Evolutionary conservation across 2,329 filamentous ascomycete species (phyloP), one percentile per base, ranked within the genome.

Genomic region (Penicillium occitanis): DNA sequence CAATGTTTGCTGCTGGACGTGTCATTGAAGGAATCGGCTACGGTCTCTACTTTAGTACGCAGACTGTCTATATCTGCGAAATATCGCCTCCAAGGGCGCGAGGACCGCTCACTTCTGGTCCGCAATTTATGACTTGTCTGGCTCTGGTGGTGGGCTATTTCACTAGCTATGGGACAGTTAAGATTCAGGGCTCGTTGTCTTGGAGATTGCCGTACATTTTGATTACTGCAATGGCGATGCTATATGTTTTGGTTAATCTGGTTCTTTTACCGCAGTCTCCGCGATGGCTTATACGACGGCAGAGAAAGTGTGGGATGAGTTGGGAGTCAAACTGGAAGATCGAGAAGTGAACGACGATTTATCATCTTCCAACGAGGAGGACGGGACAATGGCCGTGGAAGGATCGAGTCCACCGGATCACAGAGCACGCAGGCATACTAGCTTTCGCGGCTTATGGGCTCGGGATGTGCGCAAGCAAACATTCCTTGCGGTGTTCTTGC

Each of bases 401-500:
- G 46, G 2, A 6, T 50, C 46, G 10, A 14, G n/a, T 22, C 46
- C 4, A 2, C 46, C 25, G 6, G 3, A 11, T 13, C 22, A 86
- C 86, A 0, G 79, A 86, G 6, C 76, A 83, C 0, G 76, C 75
- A 14, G 78, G 81, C 0, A 83, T 86, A 35, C 37, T 3, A 33
- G 28, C 19, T 40, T 67, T 13, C 59, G 67, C 19, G 50, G 71
- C 73, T 4, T 80, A 79, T 67, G 71, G 72, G 22, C 61, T 14
- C 46, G 48, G 5, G 48, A 55, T 44, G 61, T 63, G 25, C 61
- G 48, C 17, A 76, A 76, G 5, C 78, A 81, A 2, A 87, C 84
- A 0, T 73, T 80, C 0, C 74, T 88, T 17, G 86, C 82, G 0
- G 77, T 86, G 0, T 88, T 88, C 67, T 73, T 88, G 60, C 82